A percentile compares a stretch with the other conserved stretches of the same genome.
Evolutionary conservation across 2,329 filamentous ascomycete species (phyloP).

Genomic region (Cryoendolithus antarcticus): DNA sequence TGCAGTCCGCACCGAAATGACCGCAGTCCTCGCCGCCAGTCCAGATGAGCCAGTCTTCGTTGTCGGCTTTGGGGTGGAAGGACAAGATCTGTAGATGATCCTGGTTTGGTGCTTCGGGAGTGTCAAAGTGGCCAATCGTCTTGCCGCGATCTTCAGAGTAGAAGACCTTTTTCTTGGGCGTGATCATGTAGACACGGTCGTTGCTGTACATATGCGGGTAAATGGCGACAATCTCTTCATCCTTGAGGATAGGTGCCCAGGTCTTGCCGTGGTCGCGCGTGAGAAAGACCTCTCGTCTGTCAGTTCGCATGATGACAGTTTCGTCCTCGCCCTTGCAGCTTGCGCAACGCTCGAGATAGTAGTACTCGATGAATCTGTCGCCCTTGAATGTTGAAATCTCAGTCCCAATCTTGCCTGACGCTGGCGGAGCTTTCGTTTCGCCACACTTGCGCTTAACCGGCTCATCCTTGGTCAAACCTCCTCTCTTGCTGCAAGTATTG

Average conservation of each 20-base stretch:
- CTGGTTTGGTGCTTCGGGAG: conserved; percentile 48
- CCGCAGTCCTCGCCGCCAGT: conserved; percentile 60
- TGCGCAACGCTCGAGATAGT: conserved; percentile 69
- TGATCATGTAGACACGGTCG: conserved; percentile 79
- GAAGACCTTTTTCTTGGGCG: conserved; percentile 52
- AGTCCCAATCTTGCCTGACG: conserved; percentile 53
- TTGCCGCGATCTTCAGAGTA: conserved; percentile 73
- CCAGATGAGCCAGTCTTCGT: conserved; percentile 85
- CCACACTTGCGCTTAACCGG: conserved; percentile 62
- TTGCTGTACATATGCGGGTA: conserved; percentile 70
- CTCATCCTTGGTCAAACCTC: conserved; percentile 31
- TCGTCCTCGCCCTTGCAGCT: conserved; percentile 50
- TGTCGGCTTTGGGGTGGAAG: conserved; percentile 64
- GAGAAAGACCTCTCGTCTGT: conserved; percentile 53
- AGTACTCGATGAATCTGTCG: conserved; percentile 42
- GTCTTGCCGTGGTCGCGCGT: conserved; percentile 79
- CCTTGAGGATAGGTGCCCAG: conserved; percentile 61
- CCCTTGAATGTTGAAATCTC: conserved; percentile 53
- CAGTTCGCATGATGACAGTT: conserved; percentile 52
- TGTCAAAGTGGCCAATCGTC: conserved; percentile 60
- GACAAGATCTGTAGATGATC: conserved; percentile 44
- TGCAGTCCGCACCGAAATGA: conserved; percentile 45
- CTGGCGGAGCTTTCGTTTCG: conserved; percentile 43
- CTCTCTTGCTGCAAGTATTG: conserved; percentile 33
- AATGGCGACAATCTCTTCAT: conserved; percentile 57